Conservation (phyloP, 2,329 filamentous ascomycete species). For the Talaromyces piceae region DNA sequence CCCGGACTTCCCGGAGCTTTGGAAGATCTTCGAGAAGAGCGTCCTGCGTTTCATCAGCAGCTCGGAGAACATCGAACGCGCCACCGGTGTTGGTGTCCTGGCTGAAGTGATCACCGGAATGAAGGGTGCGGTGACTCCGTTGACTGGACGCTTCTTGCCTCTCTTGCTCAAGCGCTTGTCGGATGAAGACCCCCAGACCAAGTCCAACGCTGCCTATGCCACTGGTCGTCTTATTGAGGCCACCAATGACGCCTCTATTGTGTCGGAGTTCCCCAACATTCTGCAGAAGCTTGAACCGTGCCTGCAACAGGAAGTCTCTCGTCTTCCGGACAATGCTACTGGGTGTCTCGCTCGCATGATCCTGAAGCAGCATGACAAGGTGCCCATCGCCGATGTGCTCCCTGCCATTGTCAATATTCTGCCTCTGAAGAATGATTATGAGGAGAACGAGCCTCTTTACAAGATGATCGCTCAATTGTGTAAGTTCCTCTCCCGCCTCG, state of each 20-base stretch:
- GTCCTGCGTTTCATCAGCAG: slow-evolving; percentile 82
- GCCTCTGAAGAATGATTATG: slow-evolving; percentile 85
- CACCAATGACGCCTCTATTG: slow-evolving; percentile 64
- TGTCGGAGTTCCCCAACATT: slow-evolving; percentile 68
- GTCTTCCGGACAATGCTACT: slow-evolving; percentile 85
- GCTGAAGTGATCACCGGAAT: slow-evolving; percentile 86
- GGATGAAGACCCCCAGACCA: slow-evolving; percentile 84
- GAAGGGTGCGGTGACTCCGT: slow-evolving; percentile 70
- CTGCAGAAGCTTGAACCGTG: slow-evolving; percentile 80
- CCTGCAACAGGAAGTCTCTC: slow-evolving; percentile 66
- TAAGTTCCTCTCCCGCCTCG: slow-evolving; percentile 47
- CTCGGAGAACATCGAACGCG: slow-evolving; percentile 78
- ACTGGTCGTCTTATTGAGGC: slow-evolving; percentile 76
- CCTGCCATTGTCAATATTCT: slow-evolving; percentile 71
- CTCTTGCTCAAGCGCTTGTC: slow-evolving; percentile 77
- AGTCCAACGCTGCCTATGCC: slow-evolving; percentile 92
- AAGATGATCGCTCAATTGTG: slow-evolving; percentile 82
- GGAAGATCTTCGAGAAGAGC: slow-evolving; percentile 93
- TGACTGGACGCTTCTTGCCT: slow-evolving; percentile 68
- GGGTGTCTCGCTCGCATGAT: slow-evolving; percentile 92
- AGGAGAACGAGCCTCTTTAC: slow-evolving; percentile 93
- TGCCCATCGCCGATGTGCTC: slow-evolving; percentile 74
- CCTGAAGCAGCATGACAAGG: slow-evolving; percentile 72
- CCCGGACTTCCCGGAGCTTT: slow-evolving; percentile 72
- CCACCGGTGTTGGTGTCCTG: slow-evolving; percentile 82